Conservation (phyloP, 257 asterid genomes). For the Solanum stenotomum region DNA sequence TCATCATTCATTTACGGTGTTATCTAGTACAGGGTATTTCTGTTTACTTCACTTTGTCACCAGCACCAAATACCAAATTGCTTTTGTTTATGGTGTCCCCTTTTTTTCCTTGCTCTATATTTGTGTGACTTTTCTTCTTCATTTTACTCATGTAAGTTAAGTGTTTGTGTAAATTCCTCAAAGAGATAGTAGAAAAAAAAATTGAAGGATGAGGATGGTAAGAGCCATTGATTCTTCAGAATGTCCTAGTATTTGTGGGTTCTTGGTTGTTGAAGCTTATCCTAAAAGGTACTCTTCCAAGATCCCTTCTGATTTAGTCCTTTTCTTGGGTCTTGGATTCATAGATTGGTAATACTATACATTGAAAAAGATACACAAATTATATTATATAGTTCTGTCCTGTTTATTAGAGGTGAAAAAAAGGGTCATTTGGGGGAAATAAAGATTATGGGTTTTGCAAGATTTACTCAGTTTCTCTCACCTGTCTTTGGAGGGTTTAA, state of each 20-base stretch:
- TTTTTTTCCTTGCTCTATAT: background rate
- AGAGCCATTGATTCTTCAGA: conserved; percentile 48
- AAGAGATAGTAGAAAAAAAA: background rate
- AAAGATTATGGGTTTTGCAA: background rate
- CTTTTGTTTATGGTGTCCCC: background rate
- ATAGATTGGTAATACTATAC: conserved; percentile 69
- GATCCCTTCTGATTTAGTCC: conserved; percentile 97
- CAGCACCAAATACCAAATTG: background rate
- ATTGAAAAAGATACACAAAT: background rate
- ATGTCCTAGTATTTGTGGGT: conserved; percentile 34
- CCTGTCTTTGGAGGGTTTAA: background rate
- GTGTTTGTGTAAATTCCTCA: background rate
- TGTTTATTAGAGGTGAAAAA: background rate
- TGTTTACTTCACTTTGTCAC: background rate
- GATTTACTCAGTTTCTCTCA: background rate
- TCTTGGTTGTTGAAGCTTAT: conserved; percentile 86
- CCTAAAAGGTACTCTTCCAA: conserved; percentile 95
- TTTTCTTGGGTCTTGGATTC: conserved; percentile 95
- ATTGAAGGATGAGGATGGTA: conserved; percentile 36
- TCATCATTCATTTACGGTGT: background rate
- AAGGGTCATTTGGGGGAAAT: background rate
- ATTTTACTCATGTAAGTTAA: background rate
- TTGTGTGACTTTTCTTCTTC: background rate
- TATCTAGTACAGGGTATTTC: background rate
- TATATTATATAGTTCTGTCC: background rate